Base-by-base conservation (phyloP, 2,329 filamentous ascomycete genomes). In the Epichloe glyceriae region DNA sequence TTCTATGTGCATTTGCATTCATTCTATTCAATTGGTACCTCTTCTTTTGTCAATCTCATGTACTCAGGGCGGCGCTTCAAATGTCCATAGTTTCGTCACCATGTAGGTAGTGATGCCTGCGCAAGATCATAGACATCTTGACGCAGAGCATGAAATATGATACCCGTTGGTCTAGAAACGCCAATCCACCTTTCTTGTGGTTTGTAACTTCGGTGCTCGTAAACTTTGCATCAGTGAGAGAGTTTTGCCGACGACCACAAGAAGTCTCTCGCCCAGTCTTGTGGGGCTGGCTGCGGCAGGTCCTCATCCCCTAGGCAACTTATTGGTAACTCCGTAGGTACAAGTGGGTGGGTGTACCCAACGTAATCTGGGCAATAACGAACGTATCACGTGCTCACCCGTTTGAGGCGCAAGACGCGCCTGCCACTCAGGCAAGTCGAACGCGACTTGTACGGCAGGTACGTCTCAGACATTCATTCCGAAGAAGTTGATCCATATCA, bases 371-470 rank as follows among this genome's bases (percentile, higher is more conserved):
- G 26, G 6, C 26, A 30, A 30, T 7, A 30, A 30, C n/a, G 14
- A 26, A 10, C 17, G 12, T 19, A 19, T 55, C 54, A 56, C 54
- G 54, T 56, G 54, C 33, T 38, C 50, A 52, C 54, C 54, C 51
- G 53, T 55, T 19, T 7, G 2, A 48, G 44, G 44, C 22, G 37
- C 22, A 42, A 20, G 42, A 53, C 47, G 47, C 51, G 51, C 43
- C 39, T 50, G 34, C 39, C 47, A 15, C 35, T 33, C n/a, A 42
- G 8, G 17, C 17, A 33, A 12, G n/a, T 7, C 30, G 5, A 34
- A 51, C 46, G 26, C 45, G 50, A 42, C 19, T 37, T n/a, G 15
- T 15, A 17, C 22, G 35, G 41, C 46, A 49, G 41, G 41, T 30
- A 11, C 46, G n/a, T 35, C 10, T 15, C 47, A 43, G 30, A 42